Conservation (phyloP, 768 basidiomycete genomes). For the Myochromella boudieri region DNA sequence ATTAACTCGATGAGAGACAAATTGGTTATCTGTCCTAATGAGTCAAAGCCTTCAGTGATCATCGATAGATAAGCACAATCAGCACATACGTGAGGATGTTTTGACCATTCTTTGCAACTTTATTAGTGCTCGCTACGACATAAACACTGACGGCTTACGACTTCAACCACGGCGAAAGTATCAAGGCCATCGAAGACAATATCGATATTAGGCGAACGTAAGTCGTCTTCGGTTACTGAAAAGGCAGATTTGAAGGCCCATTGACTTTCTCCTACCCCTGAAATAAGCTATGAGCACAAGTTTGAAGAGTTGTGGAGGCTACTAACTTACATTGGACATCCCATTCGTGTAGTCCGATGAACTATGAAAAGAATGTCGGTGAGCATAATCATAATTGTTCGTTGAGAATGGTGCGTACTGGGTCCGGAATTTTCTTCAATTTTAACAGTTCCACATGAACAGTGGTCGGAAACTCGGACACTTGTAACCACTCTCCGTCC, state of each 20-base stretch:
- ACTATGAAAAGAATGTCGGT: slow-evolving; percentile 44
- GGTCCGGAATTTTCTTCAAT: slow-evolving; percentile 75
- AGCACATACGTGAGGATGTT: slow-evolving; percentile 60
- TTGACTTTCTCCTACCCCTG: slow-evolving; percentile 86
- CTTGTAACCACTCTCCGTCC: slow-evolving; percentile 65
- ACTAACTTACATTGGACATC: slow-evolving; percentile 80
- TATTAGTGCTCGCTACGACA: neutral
- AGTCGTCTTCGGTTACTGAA: slow-evolving; percentile 44
- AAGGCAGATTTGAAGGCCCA: slow-evolving; percentile 84
- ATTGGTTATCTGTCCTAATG: slow-evolving; percentile 79
- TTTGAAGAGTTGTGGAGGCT: neutral
- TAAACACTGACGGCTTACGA: slow-evolving; percentile 48
- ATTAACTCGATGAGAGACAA: slow-evolving; percentile 66
- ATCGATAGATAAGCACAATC: slow-evolving; percentile 2
- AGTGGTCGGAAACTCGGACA: slow-evolving; percentile 74
- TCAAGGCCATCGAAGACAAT: slow-evolving; percentile 91
- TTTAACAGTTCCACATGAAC: slow-evolving; percentile 86
- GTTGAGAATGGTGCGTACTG: slow-evolving; percentile 44
- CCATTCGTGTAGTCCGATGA: slow-evolving; percentile 80
- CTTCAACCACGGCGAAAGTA: slow-evolving; percentile 73
- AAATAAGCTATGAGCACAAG: neutral
- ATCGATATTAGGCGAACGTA: slow-evolving; percentile 53
- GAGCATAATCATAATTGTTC: neutral
- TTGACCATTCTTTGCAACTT: slow-evolving; percentile 60
- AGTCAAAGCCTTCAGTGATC: neutral